A percentile compares a stretch with the other conserved stretches of the same genome.
Evolutionary conservation across 179 eudicot species (phyloP).

Genomic region (Heliamphora pulchella): DNA sequence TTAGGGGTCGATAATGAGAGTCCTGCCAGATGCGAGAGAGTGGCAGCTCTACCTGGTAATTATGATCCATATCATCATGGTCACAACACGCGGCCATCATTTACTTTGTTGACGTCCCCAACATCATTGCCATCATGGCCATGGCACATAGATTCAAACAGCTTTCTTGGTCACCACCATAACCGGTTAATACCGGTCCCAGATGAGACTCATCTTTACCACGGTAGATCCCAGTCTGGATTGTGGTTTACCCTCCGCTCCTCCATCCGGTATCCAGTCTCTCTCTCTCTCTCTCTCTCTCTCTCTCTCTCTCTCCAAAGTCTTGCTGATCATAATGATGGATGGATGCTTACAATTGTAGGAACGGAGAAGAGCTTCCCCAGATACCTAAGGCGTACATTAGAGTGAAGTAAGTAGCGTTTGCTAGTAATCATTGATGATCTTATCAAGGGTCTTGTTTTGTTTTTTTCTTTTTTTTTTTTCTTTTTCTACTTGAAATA

Average conservation of each 20-base stretch:
- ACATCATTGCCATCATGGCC: neutral
- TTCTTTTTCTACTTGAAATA: neutral
- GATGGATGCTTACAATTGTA: neutral
- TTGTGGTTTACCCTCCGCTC: slow-evolving; percentile 12
- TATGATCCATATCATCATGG: neutral
- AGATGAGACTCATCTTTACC: neutral
- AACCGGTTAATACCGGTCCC: neutral
- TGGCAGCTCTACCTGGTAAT: neutral
- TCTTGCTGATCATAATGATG: neutral
- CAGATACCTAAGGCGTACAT: slow-evolving; percentile 13
- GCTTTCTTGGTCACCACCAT: neutral
- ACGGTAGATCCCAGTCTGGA: slow-evolving; percentile 1
- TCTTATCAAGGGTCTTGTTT: neutral
- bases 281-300: neutral
- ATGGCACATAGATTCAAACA: neutral
- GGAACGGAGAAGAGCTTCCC: slow-evolving; percentile 3
- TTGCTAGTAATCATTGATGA: neutral
- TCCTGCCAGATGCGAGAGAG: neutral
- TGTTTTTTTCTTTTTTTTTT: neutral
- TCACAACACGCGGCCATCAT: slow-evolving; percentile 1
- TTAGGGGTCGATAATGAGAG: neutral
- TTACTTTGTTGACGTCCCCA: neutral
- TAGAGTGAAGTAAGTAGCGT: slow-evolving; percentile 17
- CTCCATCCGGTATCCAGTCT: slow-evolving; percentile 4
- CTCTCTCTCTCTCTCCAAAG: too few relatives aligned